phyloP scores from a whole-genome alignment of 2,329 filamentous ascomycete species.

The Aciculosporium take region DNA sequence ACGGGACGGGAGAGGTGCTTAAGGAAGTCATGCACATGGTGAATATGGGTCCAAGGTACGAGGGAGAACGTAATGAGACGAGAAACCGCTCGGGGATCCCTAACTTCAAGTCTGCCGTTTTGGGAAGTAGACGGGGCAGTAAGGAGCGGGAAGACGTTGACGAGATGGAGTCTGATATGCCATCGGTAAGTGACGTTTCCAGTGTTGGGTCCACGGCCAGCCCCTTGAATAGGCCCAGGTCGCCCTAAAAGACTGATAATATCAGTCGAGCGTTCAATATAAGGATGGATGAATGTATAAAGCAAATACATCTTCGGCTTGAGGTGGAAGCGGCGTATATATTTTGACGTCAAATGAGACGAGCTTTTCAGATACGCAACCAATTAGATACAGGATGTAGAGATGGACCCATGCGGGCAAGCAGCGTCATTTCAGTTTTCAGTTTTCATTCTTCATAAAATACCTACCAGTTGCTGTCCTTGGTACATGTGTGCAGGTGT shows the following conservation, averaged over 20 bases:
- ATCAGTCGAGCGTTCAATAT: background rate
- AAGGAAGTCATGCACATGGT: constrained; percentile 54
- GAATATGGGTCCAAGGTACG: constrained; percentile 24
- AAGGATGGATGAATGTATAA: background rate
- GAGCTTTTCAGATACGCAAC: background rate
- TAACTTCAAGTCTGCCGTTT: constrained; percentile 15
- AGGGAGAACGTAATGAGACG: constrained; percentile 13
- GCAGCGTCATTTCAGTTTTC: too few species aligned
- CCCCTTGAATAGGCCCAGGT: constrained; percentile 8
- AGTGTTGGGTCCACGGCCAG: constrained; percentile 23
- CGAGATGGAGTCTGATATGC: constrained; percentile 21
- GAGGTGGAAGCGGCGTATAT: background rate
- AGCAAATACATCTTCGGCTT: background rate
- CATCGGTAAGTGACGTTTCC: constrained; percentile 23
- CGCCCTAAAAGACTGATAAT: background rate
- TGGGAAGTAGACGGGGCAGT: constrained; percentile 15
- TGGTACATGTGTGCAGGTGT: too few species aligned
- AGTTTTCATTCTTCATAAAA: too few species aligned
- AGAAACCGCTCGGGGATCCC: constrained; percentile 21
- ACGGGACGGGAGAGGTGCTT: constrained; percentile 71
- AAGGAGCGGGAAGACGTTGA: constrained; percentile 17
- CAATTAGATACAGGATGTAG: background rate
- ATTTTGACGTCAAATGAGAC: background rate
- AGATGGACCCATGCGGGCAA: too few species aligned
- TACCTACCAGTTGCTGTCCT: too few species aligned